Conservation (phyloP, 2,329 filamentous ascomycete genomes). For the Aspergillus awamori region DNA sequence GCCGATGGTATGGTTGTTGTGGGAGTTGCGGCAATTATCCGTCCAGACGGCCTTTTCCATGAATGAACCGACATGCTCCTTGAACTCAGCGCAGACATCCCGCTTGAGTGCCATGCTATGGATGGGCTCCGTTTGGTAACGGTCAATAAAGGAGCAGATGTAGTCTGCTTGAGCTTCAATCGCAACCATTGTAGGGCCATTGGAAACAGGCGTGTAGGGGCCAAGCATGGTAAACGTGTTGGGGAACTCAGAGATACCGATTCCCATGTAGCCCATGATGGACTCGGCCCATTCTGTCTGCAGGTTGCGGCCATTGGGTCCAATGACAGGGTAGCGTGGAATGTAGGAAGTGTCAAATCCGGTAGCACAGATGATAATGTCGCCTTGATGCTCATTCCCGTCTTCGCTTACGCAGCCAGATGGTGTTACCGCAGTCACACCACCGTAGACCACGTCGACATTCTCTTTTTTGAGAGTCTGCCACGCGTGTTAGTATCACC, state of each 20-base stretch:
- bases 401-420: constrained; percentile 18
- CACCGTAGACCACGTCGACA: background rate
- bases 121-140: constrained; percentile 32
- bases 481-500: background rate
- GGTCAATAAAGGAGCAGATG: constrained; percentile 42
- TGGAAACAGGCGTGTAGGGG: constrained; percentile 43
- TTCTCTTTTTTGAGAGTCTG: background rate
- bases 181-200: constrained; percentile 38
- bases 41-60: constrained; percentile 41
- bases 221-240: constrained; percentile 47
- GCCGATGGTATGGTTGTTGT: constrained; percentile 39
- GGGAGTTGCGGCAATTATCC: constrained; percentile 35
- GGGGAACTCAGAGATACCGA: constrained; percentile 51
- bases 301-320: constrained; percentile 43
- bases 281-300: constrained; percentile 49
- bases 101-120: constrained; percentile 41
- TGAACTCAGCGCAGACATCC: constrained; percentile 40
- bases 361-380: constrained; percentile 24
- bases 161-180: constrained; percentile 51
- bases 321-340: constrained; percentile 50
- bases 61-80: constrained; percentile 34
- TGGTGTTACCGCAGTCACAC: background rate
- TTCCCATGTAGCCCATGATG: constrained; percentile 49
- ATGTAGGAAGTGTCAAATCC: constrained; percentile 36
- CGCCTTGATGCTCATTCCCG: constrained; percentile 19